Conservation (phyloP, 2,329 filamentous ascomycete species). For the Ceratocystis papillata region DNA sequence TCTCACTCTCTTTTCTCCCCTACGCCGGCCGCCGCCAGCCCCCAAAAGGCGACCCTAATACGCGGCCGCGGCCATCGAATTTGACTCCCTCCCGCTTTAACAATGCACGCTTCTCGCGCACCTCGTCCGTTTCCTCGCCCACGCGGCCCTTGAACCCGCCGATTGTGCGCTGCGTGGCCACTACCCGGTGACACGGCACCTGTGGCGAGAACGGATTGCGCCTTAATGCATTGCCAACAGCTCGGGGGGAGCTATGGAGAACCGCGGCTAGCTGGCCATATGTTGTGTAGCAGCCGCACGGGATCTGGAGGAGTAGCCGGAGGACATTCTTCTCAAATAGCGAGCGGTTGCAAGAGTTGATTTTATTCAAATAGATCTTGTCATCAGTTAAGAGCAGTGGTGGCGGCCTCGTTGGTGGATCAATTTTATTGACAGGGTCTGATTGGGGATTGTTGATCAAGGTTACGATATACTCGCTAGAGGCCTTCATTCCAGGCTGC, state of each 20-base stretch:
- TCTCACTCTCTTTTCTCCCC: neutral
- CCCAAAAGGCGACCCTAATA: conserved; percentile 47
- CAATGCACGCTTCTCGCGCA: conserved; percentile 53
- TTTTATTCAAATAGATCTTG: conserved; percentile 36
- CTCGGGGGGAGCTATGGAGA: conserved; percentile 60
- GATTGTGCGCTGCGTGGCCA: conserved; percentile 47
- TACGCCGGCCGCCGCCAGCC: conserved; percentile 27
- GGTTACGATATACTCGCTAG: neutral
- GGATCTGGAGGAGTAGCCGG: conserved; percentile 63
- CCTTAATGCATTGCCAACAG: conserved; percentile 66
- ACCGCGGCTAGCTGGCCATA: conserved; percentile 62
- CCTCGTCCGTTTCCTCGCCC: conserved; percentile 48
- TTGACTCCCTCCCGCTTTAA: conserved; percentile 53
- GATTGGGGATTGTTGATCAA: neutral
- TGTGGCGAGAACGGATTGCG: conserved; percentile 72
- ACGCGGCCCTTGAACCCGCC: conserved; percentile 60
- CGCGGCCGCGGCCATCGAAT: conserved; percentile 49
- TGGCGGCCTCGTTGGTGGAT: neutral
- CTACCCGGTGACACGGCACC: conserved; percentile 71
- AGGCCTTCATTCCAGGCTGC: neutral
- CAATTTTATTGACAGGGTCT: neutral
- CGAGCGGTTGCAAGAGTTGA: conserved; percentile 38
- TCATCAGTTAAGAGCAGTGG: conserved; percentile 28
- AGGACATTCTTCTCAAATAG: conserved; percentile 56
- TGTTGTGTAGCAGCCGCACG: conserved; percentile 61